Base-by-base conservation (phyloP, 2,329 filamentous ascomycete genomes). In the Fusarium acutatum region DNA sequence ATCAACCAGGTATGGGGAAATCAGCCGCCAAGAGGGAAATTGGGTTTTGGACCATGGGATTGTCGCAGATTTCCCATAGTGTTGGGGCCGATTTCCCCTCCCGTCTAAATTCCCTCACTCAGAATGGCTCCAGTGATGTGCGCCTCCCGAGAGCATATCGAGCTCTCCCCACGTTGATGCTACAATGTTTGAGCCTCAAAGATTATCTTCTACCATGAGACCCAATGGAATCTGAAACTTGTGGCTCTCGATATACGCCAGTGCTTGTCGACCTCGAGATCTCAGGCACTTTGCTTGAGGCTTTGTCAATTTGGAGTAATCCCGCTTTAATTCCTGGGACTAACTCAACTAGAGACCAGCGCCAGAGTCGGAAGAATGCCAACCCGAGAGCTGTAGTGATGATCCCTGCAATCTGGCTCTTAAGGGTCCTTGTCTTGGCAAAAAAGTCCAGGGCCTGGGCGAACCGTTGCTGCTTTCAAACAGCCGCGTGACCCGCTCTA, bases 401-500 rank as follows among this genome's bases (percentile, higher is more conserved):
- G 64, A 74, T 74, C 71, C 71, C 26, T 60, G 59, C 53, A 44
- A 28, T 40, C 43, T 37, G 38, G 41, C 43, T 52, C 18, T 24
- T 24, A 47, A 52, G 65, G 47, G 44, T 64, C 50, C 30, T 53
- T 47, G 26, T 69, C 66, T 69, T 69, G 65, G 65, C 52, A 37
- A 58, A 41, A 35, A 32, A 41, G 44, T 46, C 58, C 26, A 64
- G 30, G 65, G 35, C 40, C 50, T 64, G 28, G 7, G 49, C 37
- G 44, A 74, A 72, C 71, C 63, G 71, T 73, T 73, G 58, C 24
- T 71, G 67, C 71, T 44, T 63, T 43, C 62, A 44, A 52, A 44
- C 60, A 72, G 54, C 71, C 71, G 72, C 71, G 52, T 72, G 72
- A 74, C 64, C 67, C 71, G 71, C 60, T 41, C 54, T 28, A 62